Evolutionary conservation across 164 flowering plant genomes (phyloP).

Genomic region (Annona cherimola): DNA sequence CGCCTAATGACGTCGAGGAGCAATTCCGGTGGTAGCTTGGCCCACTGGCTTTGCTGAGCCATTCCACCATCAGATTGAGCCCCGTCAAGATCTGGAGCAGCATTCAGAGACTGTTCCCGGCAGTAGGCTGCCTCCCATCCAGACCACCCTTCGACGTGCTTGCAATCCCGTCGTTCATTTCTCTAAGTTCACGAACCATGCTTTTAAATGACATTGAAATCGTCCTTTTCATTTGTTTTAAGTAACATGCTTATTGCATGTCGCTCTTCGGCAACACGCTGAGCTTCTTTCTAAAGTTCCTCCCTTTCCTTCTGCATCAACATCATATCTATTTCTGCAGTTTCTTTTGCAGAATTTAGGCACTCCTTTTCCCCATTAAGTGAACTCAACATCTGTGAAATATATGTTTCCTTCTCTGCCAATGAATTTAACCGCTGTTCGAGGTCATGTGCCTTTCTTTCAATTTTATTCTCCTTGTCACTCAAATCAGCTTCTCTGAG

Average conservation of each 20-base stretch:
- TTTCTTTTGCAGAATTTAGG: slow-evolving; percentile 41
- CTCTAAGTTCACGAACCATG: slow-evolving; percentile 65
- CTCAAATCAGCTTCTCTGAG: slow-evolving; percentile 68
- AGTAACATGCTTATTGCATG: slow-evolving; percentile 41
- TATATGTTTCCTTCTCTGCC: slow-evolving; percentile 52
- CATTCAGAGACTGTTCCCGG: slow-evolving; percentile 41
- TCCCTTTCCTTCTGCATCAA: slow-evolving; percentile 54
- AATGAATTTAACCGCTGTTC: slow-evolving; percentile 41
- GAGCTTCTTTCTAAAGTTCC: slow-evolving; percentile 60
- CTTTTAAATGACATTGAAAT: slow-evolving; percentile 56
- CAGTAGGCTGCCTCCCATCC: slow-evolving; percentile 45
- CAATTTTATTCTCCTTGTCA: slow-evolving; percentile 51
- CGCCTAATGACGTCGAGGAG: slow-evolving; percentile 60
- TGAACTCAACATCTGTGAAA: slow-evolving; percentile 30
- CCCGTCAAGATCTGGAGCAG: slow-evolving; percentile 36
- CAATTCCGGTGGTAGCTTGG: slow-evolving; percentile 67
- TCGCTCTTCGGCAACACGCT: slow-evolving; percentile 55
- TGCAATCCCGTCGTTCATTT: slow-evolving; percentile 66
- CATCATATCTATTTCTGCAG: slow-evolving; percentile 35
- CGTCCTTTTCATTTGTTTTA: slow-evolving; percentile 78
- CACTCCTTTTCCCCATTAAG: slow-evolving; percentile 56
- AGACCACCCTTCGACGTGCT: slow-evolving; percentile 43
- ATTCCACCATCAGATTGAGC: slow-evolving; percentile 14
- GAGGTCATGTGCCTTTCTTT: slow-evolving; percentile 62
- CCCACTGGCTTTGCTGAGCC: slow-evolving; percentile 62